phyloP scores from a whole-genome alignment of 768 basidiomycete species.

The Auricularia heimuer region DNA sequence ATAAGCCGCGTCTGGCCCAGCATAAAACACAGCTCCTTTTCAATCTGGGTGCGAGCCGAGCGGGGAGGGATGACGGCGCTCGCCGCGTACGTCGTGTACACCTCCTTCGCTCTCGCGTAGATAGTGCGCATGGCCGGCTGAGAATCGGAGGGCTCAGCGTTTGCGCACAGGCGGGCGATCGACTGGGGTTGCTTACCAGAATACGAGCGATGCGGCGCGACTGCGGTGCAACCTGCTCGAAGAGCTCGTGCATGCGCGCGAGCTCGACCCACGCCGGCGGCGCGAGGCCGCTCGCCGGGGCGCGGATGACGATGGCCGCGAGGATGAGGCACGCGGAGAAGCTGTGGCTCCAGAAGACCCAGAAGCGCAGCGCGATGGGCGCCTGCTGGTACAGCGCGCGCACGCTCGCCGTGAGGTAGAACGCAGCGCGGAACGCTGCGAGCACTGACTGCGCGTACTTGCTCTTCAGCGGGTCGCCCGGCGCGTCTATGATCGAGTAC shows the following conservation, averaged over 20 bases:
- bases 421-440: constrained; percentile 58
- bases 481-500: constrained; percentile 54
- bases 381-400: constrained; percentile 40
- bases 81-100: no score
- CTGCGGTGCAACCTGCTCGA: constrained; percentile 48
- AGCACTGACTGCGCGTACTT: constrained; percentile 58
- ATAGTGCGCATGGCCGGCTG: no score
- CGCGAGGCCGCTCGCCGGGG: constrained; percentile 62
- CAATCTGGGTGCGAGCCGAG: no score
- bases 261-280: constrained; percentile 61
- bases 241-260: constrained; percentile 51
- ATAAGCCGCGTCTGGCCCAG: no score
- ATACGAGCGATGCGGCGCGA: background rate
- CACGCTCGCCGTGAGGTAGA: constrained; percentile 42
- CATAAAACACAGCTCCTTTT: no score
- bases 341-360: constrained; percentile 65
- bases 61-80: no score
- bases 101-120: background rate
- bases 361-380: constrained; percentile 53
- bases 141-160: no score
- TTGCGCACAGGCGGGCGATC: no score
- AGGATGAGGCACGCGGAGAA: constrained; percentile 69
- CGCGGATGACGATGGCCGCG: constrained; percentile 66
- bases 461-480: constrained; percentile 58
- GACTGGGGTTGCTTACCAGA: background rate